These are phyloP conservation scores for Cairneyella variabilis DNA, from an alignment of 495 filamentous ascomycete genomes.

Conservation along the genomic window DNA sequence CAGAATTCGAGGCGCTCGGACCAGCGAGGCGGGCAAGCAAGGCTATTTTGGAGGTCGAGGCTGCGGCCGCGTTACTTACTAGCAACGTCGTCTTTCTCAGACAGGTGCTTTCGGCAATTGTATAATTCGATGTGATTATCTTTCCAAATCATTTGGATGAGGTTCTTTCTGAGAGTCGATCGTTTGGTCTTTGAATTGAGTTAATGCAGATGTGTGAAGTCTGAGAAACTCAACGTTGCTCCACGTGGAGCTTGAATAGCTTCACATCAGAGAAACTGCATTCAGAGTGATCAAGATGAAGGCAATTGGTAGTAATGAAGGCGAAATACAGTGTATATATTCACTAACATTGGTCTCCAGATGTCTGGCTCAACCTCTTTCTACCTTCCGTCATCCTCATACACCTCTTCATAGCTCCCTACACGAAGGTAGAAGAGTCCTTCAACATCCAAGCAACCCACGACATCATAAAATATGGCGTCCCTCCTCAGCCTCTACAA, in stretches of 20 bases:
- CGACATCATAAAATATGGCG: constrained; percentile 79
- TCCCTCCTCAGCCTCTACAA: constrained; percentile 42
- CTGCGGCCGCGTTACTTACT: no score
- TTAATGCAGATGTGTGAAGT: neutral
- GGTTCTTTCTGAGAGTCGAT: neutral
- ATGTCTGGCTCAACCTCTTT: constrained; percentile 47
- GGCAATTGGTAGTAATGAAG: constrained; percentile 2
- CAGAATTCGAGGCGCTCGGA: no score
- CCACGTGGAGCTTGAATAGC: constrained; percentile 8
- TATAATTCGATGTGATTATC: neutral
- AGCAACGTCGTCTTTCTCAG: no score
- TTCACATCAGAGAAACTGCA: neutral
- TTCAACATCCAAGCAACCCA: constrained; percentile 97
- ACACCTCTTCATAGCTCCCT: constrained; percentile 77
- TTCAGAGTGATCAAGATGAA: constrained; percentile 16
- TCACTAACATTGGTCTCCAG: constrained; percentile 30
- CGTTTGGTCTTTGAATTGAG: neutral
- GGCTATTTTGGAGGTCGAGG: no score
- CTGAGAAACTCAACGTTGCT: constrained; percentile 1
- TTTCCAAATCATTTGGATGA: neutral
- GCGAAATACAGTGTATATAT: neutral
- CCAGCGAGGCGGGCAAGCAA: no score
- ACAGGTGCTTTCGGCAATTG: no score
- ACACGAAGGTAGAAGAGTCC: constrained; percentile 98
- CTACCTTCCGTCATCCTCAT: constrained; percentile 66